Evolutionary conservation across 2,329 filamentous ascomycete genomes (phyloP), one percentile per base, ranked within the genome.

Genomic region (Phaeoacremonium minimum): DNA sequence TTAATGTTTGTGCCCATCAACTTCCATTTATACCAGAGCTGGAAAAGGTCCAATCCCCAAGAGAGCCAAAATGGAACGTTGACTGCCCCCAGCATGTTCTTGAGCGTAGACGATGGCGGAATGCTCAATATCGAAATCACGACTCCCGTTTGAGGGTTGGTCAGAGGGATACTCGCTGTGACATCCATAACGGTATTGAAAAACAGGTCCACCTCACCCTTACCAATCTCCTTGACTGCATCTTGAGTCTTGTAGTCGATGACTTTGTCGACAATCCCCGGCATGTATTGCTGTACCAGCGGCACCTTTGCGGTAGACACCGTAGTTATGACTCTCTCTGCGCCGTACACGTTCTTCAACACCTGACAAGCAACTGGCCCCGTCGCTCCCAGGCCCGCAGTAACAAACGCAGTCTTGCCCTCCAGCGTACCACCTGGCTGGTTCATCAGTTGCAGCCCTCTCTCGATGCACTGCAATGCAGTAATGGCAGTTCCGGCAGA

Each of bases 391-490:
- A 78, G 58, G 1, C 64, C 73, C 3, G 58, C 74, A 0, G 70
- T 62, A 6, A 78, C 58, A 39, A 71, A 72, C 2, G 73, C 69
- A 2, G 69, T 74, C 53, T 69, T 72, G 7, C 69, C 71, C 15
- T 62, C 51, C 1, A 77, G 60, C 14, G 55, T 55, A 14, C 48
- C 47, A 30, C 41, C 47, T 15, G 49, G 49, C 22, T 46, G 37
- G n/a, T 58, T 58, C 29, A 60, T 45, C 5, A 63, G 46, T 20
- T 52, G 47, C 17, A 69, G 41, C 1, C 61, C 72, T 2, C 53
- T 55, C 26, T 52, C 55, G 30, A 75, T 55, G 17, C 53, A 47
- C 46, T 76, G 70, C 15, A 64, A 51, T 0, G 67, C 63, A 2
- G 68, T 71, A 13, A 66, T 47, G 1, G 56, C 56, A 3, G 57